Base-by-base conservation (phyloP, 768 basidiomycete species). In the Lactarius trivialis region DNA sequence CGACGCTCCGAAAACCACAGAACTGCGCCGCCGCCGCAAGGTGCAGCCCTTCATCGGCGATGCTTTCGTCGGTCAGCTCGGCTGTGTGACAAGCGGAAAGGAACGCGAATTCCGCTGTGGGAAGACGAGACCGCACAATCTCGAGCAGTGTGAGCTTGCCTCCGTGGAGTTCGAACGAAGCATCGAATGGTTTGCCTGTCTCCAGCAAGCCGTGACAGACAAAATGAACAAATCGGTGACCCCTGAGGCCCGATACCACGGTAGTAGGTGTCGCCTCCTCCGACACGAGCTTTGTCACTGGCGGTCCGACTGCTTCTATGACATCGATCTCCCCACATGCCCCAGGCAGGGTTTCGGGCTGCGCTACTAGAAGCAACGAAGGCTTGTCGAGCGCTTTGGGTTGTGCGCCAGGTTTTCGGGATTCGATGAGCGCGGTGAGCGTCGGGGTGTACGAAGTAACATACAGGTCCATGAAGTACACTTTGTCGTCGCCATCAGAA, bases 391-490 rank as follows among this genome's bases (percentile, higher is more conserved):
- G 26, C 0, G 7, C 0, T 39, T 19, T 3, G 7, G 39, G 1
- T 4, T 36, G 15, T 19, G 11, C 2, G 12, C 26, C 26, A 0
- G 53, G 26, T 11, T 54, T 48, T 21, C 34, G 53, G 4, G 60
- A 26, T 48, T 55, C 53, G 17, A 60, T 55, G 26, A 60, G 60
- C 19, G 53, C 43, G 2, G 59, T 48, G 21, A 60, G 54, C 3
- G 65, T 49, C 8, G 65, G 61, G 2, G 57, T 63, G 21, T 66
- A 63, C 14, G 65, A 66, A 9, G 62, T 53, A n/a, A 60, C 41
- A 48, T 55, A 62, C 7, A 60, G 17, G 19, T 66, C 45, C 21
- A 55, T 45, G 28, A 60, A 49, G 24, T 59, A 34, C 7, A 21
- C 34, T 7, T 37, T 26, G 1, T n/a, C 2, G 7, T 19, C 2